Conservation (phyloP, 441 rosid species). For the Brassica balearica region DNA sequence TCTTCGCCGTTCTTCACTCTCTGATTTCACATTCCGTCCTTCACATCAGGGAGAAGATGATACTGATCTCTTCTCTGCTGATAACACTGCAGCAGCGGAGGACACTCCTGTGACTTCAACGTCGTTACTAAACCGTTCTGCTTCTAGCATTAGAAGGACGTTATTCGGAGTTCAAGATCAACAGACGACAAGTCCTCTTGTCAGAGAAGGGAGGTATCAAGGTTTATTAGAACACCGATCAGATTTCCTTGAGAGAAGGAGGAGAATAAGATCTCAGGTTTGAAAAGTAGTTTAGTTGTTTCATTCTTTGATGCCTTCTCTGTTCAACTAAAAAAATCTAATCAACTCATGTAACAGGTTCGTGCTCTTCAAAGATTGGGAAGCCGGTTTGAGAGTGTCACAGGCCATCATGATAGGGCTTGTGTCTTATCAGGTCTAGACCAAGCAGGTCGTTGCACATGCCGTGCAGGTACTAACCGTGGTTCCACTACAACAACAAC, state of each 20-base stretch:
- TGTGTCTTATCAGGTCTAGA: conserved; percentile 92
- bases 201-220: conserved; percentile 83
- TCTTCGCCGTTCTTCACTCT: conserved; percentile 79
- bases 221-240: conserved; percentile 91
- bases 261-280: conserved; percentile 98
- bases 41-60: conserved; percentile 61
- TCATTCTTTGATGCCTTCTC: conserved; percentile 5
- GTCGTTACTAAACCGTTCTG: conserved; percentile 52
- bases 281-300: conserved; percentile 25
- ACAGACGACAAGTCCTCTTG: conserved; percentile 62
- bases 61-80: conserved; percentile 52
- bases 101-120: conserved; percentile 46
- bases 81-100: conserved; percentile 53
- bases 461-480: conserved; percentile 61
- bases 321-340: conserved; percentile 33
- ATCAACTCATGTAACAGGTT: conserved; percentile 56
- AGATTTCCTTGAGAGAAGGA: conserved; percentile 88
- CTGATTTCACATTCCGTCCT: conserved; percentile 65
- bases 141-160: conserved; percentile 55
- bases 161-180: conserved; percentile 61
- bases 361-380: conserved; percentile 96
- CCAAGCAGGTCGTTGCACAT: conserved; percentile 86
- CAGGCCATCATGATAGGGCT: conserved; percentile 91
- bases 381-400: conserved; percentile 88
- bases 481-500: conserved; percentile 39